Evolutionary conservation across 2,329 filamentous ascomycete genomes (phyloP).

Genomic region (Apiospora saccharicola): DNA sequence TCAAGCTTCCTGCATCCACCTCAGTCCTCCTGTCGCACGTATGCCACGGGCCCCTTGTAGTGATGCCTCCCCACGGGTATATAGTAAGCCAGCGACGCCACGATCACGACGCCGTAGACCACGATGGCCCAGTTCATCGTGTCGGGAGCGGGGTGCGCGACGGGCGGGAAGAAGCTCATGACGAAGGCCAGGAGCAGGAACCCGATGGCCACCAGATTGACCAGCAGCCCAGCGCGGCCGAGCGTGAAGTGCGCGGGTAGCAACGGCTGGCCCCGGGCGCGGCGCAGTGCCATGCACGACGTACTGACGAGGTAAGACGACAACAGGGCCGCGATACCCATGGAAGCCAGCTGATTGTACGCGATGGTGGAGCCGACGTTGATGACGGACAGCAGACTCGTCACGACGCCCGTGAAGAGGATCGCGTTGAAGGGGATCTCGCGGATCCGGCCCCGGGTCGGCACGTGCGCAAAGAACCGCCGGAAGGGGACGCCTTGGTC

Average conservation of each 20-base stretch:
- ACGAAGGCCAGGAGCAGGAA: constrained; percentile 46
- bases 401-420: constrained; percentile 55
- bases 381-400: constrained; percentile 54
- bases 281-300: constrained; percentile 51
- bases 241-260: constrained; percentile 41
- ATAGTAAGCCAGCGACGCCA: constrained; percentile 28
- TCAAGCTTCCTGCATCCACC: not conserved
- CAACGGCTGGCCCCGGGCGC: constrained; percentile 43
- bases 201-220: constrained; percentile 52
- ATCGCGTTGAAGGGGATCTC: constrained; percentile 54
- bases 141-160: constrained; percentile 22
- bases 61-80: constrained; percentile 23
- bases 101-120: constrained; percentile 27
- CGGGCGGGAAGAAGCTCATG: constrained; percentile 30
- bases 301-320: constrained; percentile 60
- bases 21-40: constrained; percentile 22
- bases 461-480: constrained; percentile 19
- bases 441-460: constrained; percentile 27
- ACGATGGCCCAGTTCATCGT: constrained; percentile 30
- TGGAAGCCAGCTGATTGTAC: constrained; percentile 61
- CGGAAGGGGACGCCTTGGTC: constrained; percentile 48
- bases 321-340: constrained; percentile 58
- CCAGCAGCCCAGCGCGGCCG: constrained; percentile 48
- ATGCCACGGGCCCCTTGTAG: constrained; percentile 26
- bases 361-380: constrained; percentile 59